Evolutionary conservation across 192 early-diverging fungal genomes (phyloP).

Genomic region (Backusella morwellensis): DNA sequence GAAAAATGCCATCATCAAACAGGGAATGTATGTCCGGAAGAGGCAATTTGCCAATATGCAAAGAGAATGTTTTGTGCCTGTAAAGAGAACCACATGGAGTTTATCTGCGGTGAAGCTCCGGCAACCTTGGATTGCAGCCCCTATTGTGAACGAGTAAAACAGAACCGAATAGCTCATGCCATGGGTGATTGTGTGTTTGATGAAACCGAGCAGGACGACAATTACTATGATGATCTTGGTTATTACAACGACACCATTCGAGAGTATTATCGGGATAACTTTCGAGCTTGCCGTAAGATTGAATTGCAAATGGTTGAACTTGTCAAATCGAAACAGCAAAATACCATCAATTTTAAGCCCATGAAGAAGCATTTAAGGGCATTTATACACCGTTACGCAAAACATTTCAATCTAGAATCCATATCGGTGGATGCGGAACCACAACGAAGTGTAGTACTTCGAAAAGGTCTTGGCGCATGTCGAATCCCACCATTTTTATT

Average conservation of each 20-base stretch:
- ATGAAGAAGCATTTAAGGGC: conserved; percentile 62
- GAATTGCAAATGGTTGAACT: conserved; percentile 68
- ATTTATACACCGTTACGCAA: conserved; percentile 71
- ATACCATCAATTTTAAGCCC: conserved; percentile 61
- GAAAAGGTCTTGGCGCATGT: conserved; percentile 43
- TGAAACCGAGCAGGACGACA: neutral
- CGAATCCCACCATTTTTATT: conserved; percentile 37
- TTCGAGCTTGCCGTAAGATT: conserved; percentile 62
- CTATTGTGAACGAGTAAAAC: conserved; percentile 70
- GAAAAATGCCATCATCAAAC: conserved; percentile 66
- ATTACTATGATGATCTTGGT: conserved; percentile 21
- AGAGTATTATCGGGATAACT: conserved; percentile 61
- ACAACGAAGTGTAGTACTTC: conserved; percentile 64
- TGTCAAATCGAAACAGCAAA: conserved; percentile 54
- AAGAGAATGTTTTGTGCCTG: conserved; percentile 71
- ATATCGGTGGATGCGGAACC: conserved; percentile 80
- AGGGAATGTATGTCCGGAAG: conserved; percentile 71
- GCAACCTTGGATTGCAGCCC: conserved; percentile 72
- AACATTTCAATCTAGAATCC: conserved; percentile 66
- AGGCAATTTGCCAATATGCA: conserved; percentile 61
- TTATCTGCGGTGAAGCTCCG: conserved; percentile 56
- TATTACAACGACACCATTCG: conserved; percentile 65
- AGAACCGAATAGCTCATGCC: conserved; percentile 74
- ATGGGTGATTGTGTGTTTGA: conserved; percentile 65
- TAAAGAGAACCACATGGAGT: conserved; percentile 58